Conservation (phyloP, 2,329 filamentous ascomycete species). For the Gliomastix tumulicola region DNA sequence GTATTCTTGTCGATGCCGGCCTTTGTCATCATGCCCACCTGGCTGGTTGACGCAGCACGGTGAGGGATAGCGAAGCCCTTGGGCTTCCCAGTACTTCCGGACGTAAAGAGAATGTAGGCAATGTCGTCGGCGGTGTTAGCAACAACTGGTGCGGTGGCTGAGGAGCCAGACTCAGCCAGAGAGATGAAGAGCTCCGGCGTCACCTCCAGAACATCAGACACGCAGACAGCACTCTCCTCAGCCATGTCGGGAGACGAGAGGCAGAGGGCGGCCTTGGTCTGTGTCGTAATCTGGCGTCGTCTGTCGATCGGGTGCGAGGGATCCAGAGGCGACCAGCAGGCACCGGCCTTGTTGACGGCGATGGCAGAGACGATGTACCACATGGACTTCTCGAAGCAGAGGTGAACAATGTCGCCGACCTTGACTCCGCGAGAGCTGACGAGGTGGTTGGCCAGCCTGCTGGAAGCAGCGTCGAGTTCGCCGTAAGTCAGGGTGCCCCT, state of each 20-base stretch:
- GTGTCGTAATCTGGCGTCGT: conserved; percentile 1
- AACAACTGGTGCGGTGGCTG: too few relatives aligned
- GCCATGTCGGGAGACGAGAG: conserved; percentile 13
- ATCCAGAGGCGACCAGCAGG: conserved; percentile 3
- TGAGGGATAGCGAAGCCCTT: conserved; percentile 7
- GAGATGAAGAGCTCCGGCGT: conserved; percentile 13
- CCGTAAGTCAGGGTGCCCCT: conserved; percentile 19
- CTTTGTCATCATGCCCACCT: not conserved
- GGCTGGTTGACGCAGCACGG: not conserved
- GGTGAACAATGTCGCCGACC: not conserved
- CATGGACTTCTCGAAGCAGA: conserved; percentile 5
- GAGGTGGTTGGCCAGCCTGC: conserved; percentile 26
- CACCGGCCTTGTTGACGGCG: conserved; percentile 5
- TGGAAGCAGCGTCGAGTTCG: conserved; percentile 28
- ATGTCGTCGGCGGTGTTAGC: too few relatives aligned
- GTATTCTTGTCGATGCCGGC: not conserved
- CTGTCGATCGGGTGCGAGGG: conserved; percentile 2
- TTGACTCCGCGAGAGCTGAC: conserved; percentile 4
- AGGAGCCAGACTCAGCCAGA: too few relatives aligned
- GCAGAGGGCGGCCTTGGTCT: conserved; percentile 1
- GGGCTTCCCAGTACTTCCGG: conserved; percentile 7
- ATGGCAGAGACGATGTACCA: conserved; percentile 4
- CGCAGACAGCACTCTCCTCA: too few relatives aligned
- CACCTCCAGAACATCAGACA: not conserved
- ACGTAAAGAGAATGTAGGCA: conserved; percentile 8